Evolutionary conservation across 805 yeast species (phyloP).

Genomic region (Metschnikowia similis): DNA sequence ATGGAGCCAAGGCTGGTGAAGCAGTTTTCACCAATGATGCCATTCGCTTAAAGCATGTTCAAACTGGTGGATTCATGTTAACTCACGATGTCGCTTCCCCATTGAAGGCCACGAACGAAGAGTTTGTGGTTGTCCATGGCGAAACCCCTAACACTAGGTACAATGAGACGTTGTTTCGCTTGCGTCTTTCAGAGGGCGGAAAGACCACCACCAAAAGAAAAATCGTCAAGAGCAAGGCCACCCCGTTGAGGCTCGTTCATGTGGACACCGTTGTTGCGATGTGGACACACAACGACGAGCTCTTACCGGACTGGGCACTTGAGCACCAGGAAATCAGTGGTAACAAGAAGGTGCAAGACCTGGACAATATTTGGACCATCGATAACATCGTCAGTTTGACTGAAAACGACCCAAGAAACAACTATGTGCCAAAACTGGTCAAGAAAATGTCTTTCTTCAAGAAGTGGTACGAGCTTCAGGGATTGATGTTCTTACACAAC

Average conservation of each 20-base stretch:
- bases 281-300: conserved; percentile 84
- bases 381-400: conserved; percentile 61
- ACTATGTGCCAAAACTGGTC: conserved; percentile 61
- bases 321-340: conserved; percentile 93
- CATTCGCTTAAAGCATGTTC: conserved; percentile 76
- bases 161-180: conserved; percentile 74
- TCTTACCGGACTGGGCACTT: conserved; percentile 94
- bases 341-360: conserved; percentile 70
- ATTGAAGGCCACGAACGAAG: conserved; percentile 85
- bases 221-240: conserved; percentile 63
- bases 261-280: conserved; percentile 85
- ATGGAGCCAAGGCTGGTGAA: conserved; percentile 25
- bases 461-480: conserved; percentile 89
- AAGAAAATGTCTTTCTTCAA: conserved; percentile 66
- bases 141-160: conserved; percentile 56
- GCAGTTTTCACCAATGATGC: conserved; percentile 63
- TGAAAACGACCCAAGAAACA: conserved; percentile 52
- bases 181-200: conserved; percentile 46
- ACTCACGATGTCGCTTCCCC: conserved; percentile 98
- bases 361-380: conserved; percentile 69
- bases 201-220: conserved; percentile 42
- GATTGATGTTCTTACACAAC: conserved; percentile 86
- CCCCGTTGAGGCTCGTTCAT: conserved; percentile 69
- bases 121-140: conserved; percentile 68
- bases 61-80: conserved; percentile 72